Conservation (phyloP, 768 basidiomycete species). For the Mycena rebaudengoi region DNA sequence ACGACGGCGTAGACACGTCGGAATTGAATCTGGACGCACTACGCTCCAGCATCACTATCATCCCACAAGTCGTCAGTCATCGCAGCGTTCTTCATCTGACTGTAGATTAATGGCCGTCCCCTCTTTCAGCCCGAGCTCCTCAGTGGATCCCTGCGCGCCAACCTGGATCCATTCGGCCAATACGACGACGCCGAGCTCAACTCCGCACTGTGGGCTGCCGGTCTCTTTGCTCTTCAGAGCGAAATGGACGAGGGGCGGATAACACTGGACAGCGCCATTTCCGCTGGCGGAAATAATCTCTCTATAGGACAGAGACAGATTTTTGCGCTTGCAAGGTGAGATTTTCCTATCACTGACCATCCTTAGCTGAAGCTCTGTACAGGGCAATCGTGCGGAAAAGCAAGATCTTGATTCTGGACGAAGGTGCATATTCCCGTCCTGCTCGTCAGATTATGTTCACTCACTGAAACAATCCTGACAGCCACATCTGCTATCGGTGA, state of each 20-base stretch:
- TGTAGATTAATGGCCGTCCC: background rate
- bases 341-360: background rate
- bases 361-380: background rate
- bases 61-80: slow-evolving; percentile 34
- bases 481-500: slow-evolving; percentile 26
- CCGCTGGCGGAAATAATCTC: slow-evolving; percentile 32
- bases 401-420: slow-evolving; percentile 32
- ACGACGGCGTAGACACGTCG: slow-evolving; percentile 50
- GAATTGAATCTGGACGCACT: slow-evolving; percentile 53
- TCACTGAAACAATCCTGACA: background rate
- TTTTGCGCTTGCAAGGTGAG: slow-evolving; percentile 48
- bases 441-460: background rate
- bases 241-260: slow-evolving; percentile 35
- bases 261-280: slow-evolving; percentile 23
- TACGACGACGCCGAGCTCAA: slow-evolving; percentile 49
- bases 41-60: slow-evolving; percentile 55
- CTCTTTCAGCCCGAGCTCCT: slow-evolving; percentile 43
- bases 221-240: slow-evolving; percentile 42
- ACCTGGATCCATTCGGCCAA: slow-evolving; percentile 57
- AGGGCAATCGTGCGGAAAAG: slow-evolving; percentile 23
- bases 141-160: slow-evolving; percentile 52
- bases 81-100: no score
- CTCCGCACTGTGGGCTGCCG: slow-evolving; percentile 44
- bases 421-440: background rate
- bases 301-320: slow-evolving; percentile 57